A percentile compares a stretch with the other conserved stretches of the same genome.
Conservation (phyloP, 2,329 filamentous ascomycete genomes). For the Samsoniella hepiali region DNA sequence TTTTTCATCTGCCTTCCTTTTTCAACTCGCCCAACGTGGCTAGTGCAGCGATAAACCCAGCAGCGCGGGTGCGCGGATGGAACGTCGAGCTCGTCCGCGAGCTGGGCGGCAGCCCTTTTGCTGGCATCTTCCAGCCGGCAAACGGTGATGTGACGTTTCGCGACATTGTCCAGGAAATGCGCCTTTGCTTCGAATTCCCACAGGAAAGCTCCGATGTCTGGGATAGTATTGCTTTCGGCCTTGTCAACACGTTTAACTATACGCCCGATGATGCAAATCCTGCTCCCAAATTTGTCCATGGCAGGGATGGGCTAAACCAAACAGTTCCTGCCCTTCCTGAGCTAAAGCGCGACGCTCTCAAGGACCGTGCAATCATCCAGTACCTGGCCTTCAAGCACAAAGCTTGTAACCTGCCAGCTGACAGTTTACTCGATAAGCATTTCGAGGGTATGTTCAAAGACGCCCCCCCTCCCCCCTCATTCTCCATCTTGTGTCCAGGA, state of each 20-base stretch:
- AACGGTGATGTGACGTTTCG: not conserved
- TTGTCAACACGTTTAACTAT: not conserved
- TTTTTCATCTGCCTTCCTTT: too few species aligned
- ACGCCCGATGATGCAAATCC: not conserved
- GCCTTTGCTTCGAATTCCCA: not conserved
- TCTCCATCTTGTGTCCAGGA: too few species aligned
- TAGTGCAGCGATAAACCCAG: not conserved
- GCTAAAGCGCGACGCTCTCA: not conserved
- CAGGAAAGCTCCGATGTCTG: not conserved
- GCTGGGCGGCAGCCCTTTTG: not conserved
- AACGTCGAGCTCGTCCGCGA: not conserved
- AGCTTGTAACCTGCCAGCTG: not conserved
- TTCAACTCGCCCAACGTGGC: too few species aligned
- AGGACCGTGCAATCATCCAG: not conserved
- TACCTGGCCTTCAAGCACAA: not conserved
- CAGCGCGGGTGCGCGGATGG: not conserved
- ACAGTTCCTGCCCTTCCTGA: not conserved
- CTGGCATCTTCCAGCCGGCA: not conserved
- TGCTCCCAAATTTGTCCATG: not conserved
- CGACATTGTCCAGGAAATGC: not conserved
- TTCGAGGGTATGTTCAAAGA: not conserved
- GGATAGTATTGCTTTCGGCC: not conserved
- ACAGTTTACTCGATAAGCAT: not conserved
- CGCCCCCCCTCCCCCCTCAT: too few species aligned
- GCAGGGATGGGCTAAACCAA: not conserved